Conservation (phyloP, 2,329 filamentous ascomycete species). For the Colletotrichum australisinense region DNA sequence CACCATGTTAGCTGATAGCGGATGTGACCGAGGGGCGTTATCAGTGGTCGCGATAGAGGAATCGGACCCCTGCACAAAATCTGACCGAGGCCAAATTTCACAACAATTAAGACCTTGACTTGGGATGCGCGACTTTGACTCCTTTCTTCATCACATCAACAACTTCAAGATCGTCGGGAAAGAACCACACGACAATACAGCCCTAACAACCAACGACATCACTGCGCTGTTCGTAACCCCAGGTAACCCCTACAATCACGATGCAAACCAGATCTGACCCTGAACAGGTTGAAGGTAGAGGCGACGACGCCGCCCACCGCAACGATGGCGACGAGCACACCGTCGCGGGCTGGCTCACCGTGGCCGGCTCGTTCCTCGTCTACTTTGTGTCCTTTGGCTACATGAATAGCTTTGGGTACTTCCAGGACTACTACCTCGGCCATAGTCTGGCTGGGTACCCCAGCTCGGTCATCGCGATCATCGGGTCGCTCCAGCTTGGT, state of each 20-base stretch:
- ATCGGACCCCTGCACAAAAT: neutral
- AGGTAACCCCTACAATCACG: neutral
- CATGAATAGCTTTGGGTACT: conserved; percentile 57
- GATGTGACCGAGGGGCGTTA: neutral
- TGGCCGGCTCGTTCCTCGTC: conserved; percentile 28
- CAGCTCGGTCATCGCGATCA: conserved; percentile 56
- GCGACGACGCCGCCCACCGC: neutral
- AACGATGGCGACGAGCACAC: conserved; percentile 9
- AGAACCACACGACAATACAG: neutral
- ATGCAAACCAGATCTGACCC: conserved; percentile 2
- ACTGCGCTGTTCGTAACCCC: conserved; percentile 1
- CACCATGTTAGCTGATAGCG: neutral
- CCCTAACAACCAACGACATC: neutral
- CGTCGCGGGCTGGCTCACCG: conserved; percentile 23
- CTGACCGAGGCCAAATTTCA: neutral
- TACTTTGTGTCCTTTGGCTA: conserved; percentile 40
- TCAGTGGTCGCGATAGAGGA: neutral
- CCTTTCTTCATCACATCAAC: neutral
- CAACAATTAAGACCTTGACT: neutral
- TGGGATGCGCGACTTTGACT: neutral
- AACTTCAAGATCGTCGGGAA: neutral
- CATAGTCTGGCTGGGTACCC: conserved; percentile 45
- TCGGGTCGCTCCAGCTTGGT: conserved; percentile 54
- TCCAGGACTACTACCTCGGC: conserved; percentile 56
- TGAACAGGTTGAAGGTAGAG: neutral